Evolutionary conservation across 208 protist species (phyloP), one percentile per base, ranked within the genome.

Genomic region (Wallacemonas sp.): DNA sequence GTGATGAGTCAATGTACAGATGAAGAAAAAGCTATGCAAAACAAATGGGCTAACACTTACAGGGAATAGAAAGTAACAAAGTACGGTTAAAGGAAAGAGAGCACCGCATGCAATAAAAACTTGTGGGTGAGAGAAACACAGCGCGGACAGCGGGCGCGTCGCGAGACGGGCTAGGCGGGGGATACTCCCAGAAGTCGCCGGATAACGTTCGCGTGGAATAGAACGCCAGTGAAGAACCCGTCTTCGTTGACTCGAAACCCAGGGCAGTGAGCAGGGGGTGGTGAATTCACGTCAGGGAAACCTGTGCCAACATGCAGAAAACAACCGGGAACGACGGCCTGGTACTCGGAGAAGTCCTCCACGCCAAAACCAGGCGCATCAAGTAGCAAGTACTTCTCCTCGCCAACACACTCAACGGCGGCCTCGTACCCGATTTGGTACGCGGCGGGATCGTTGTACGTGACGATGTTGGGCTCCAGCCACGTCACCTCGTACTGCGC

Each of bases 331-430:
- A 72, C 67, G 29, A 67, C 44, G 29, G 42, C 29, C 61, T 77
- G 70, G 32, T 79, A 86, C n/a, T 71, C 78, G 16, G 79, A 86
- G 31, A 89, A 86, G 70, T 89, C 76, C 55, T 89, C 83, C 23
- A 65, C 79, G 12, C 76, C 83, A 29, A 70, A 78, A 2, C 79
- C 54, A 33, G 77, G 71, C 2, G 50, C 61, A 14, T 29, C 7
- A 3, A 78, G 77, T 25, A 76, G 72, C 18, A 79, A 39, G 67
- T 70, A 83, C 26, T 70, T 49, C 18, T 42, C 48, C 31, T 36
- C 65, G 4, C 59, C 68, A 44, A 79, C 52, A 31, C 48, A 55
- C 18, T 55, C 48, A 18, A 55, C 26, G 25, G 48, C 48, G 25
- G 48, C 48, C 8, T 2, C 48, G 26, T 55, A 18, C 0, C 23